These are phyloP conservation scores for Shiraia sp. DNA, from an alignment of 2,329 filamentous ascomycete genomes.

Conservation along the genomic window DNA sequence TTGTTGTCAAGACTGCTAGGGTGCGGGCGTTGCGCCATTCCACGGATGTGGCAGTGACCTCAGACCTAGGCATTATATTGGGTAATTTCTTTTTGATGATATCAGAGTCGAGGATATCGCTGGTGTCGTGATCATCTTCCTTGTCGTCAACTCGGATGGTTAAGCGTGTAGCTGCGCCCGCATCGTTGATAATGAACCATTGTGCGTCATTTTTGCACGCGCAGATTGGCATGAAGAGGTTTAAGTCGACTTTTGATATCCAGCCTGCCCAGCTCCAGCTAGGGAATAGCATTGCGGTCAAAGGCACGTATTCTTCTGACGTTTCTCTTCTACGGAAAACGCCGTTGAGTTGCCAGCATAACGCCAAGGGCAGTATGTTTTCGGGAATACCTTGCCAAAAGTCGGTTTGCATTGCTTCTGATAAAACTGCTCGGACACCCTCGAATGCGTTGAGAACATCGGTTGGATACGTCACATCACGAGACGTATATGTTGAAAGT, in stretches of 20 bases:
- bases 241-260: conserved; percentile 2
- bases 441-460: conserved; percentile 8
- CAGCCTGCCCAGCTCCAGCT: conserved; percentile 11
- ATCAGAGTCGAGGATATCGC: too few species aligned
- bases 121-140: too few species aligned
- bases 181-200: conserved; percentile 6
- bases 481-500: conserved; percentile 4
- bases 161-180: neutral
- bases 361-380: conserved; percentile 3
- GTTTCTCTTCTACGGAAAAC: neutral
- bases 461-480: conserved; percentile 4
- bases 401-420: conserved; percentile 3
- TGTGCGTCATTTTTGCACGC: conserved; percentile 2
- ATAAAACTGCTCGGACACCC: conserved; percentile 4
- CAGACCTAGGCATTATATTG: neutral
- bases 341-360: conserved; percentile 5
- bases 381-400: conserved; percentile 11
- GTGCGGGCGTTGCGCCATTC: conserved; percentile 3
- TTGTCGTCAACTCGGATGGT: neutral
- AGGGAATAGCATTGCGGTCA: conserved; percentile 4
- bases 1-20: neutral
- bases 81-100: conserved; percentile 1
- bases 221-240: neutral
- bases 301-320: neutral
- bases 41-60: neutral